A percentile compares a stretch with the other conserved stretches of the same genome.
Conservation (phyloP, 495 filamentous ascomycete species). For the Hypoxylon perforatum region DNA sequence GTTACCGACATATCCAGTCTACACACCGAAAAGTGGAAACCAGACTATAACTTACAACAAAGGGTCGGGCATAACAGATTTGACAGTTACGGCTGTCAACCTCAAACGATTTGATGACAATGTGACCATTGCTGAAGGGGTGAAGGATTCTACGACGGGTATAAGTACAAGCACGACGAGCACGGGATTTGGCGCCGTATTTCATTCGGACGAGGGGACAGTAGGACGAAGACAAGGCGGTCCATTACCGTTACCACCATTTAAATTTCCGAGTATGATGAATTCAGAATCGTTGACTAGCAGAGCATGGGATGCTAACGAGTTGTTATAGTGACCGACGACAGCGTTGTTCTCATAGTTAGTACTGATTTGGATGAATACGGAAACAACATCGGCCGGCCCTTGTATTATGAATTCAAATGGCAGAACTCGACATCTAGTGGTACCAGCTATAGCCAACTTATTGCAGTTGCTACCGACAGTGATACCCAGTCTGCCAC, state of each 20-base stretch:
- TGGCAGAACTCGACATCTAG: constrained; percentile 27
- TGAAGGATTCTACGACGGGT: not conserved
- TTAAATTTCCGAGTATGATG: constrained; percentile 20
- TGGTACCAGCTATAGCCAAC: constrained; percentile 27
- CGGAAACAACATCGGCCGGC: constrained; percentile 9
- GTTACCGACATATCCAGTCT: constrained; percentile 16
- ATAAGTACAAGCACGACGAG: not conserved
- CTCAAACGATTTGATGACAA: constrained; percentile 22
- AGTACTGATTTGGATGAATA: not conserved
- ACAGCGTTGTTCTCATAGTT: constrained; percentile 6
- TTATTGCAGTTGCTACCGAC: constrained; percentile 11
- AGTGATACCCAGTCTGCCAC: not conserved
- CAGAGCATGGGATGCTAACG: constrained; percentile 6
- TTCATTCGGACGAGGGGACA: not conserved
- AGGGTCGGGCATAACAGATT: constrained; percentile 10
- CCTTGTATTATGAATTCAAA: constrained; percentile 32
- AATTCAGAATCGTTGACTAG: not conserved
- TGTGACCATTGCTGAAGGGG: constrained; percentile 9
- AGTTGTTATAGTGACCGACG: constrained; percentile 14
- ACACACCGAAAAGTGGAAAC: not conserved
- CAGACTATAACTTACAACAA: constrained; percentile 3
- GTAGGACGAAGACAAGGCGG: constrained; percentile 3
- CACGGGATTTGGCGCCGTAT: not conserved
- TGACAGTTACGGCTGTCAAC: constrained; percentile 14
- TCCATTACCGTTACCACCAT: constrained; percentile 3